Percentiles rank a stretch among this genome's conserved stretches.
Conservation (phyloP, 495 filamentous ascomycete species). For the Aspergillus campestris region DNA sequence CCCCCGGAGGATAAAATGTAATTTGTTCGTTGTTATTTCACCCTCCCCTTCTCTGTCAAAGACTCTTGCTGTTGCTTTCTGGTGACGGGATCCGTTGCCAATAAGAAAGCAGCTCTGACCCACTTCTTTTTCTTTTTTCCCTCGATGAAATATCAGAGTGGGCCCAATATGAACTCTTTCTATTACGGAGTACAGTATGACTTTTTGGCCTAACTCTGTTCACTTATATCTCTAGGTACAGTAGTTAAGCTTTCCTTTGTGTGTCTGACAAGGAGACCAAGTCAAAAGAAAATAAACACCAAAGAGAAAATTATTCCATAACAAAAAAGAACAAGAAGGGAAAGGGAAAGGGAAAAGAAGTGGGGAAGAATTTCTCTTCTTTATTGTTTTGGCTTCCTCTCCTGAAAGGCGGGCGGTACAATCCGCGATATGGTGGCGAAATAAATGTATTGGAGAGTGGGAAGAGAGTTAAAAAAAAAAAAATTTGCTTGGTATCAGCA, state of each 20-base stretch:
- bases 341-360: too few relatives aligned
- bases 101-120: conserved; percentile 5
- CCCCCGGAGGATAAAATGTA: conserved; percentile 12
- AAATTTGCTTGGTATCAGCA: background rate
- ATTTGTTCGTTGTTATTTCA: conserved; percentile 7
- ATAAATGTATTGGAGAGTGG: too few relatives aligned
- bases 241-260: too few relatives aligned
- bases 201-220: background rate
- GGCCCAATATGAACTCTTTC: conserved; percentile 2
- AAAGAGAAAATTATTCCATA: background rate
- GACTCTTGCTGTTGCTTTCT: conserved; percentile 17
- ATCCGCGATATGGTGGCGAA: too few relatives aligned
- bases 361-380: background rate
- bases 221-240: background rate
- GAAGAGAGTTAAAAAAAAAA: background rate
- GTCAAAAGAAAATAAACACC: background rate
- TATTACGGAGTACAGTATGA: too few relatives aligned
- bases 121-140: conserved; percentile 6
- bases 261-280: too few relatives aligned
- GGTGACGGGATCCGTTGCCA: conserved; percentile 20
- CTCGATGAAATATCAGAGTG: conserved; percentile 11
- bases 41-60: conserved; percentile 1
- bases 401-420: conserved; percentile 3
- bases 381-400: conserved; percentile 12
- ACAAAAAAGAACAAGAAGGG: too few relatives aligned